phyloP scores from a whole-genome alignment of 345 rosid species.

The Angophora floribunda region DNA sequence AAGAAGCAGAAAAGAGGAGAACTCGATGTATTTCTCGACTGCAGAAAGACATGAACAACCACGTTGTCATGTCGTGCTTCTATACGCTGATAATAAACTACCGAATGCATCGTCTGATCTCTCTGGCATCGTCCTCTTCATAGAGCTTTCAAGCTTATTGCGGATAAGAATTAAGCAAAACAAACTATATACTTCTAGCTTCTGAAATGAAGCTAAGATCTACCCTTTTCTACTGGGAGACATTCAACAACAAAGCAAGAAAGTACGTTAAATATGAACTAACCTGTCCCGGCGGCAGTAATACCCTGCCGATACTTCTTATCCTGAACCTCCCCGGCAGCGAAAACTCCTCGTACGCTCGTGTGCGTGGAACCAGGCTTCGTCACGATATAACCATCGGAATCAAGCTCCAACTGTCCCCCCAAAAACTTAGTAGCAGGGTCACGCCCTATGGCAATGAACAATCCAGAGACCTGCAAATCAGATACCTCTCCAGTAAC shows the following conservation, averaged over 20 bases:
- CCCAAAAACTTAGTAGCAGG: conserved; percentile 91
- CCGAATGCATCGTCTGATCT: background rate
- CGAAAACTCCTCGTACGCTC: conserved; percentile 75
- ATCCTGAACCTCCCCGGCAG: conserved; percentile 97
- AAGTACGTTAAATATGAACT: background rate
- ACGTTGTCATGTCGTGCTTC: background rate
- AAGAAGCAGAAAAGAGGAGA: background rate
- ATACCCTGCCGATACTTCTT: conserved; percentile 93
- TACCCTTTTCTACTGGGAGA: background rate
- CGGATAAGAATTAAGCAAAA: background rate
- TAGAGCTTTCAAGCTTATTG: background rate
- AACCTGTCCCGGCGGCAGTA: conserved; percentile 95
- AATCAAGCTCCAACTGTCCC: conserved; percentile 63
- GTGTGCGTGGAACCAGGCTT: conserved; percentile 74
- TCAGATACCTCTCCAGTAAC: conserved; percentile 57
- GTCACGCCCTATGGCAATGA: conserved; percentile 98
- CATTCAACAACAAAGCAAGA: background rate
- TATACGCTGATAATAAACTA: background rate
- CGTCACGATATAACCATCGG: conserved; percentile 71
- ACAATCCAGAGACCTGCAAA: conserved; percentile 71
- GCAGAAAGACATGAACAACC: background rate
- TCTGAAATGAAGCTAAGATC: background rate
- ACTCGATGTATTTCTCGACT: background rate
- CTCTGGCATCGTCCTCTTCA: background rate
- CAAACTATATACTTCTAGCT: background rate